These are phyloP conservation scores for Talaromyces sp. DNA, from an alignment of 2,329 filamentous ascomycete genomes.

Conservation along the genomic window DNA sequence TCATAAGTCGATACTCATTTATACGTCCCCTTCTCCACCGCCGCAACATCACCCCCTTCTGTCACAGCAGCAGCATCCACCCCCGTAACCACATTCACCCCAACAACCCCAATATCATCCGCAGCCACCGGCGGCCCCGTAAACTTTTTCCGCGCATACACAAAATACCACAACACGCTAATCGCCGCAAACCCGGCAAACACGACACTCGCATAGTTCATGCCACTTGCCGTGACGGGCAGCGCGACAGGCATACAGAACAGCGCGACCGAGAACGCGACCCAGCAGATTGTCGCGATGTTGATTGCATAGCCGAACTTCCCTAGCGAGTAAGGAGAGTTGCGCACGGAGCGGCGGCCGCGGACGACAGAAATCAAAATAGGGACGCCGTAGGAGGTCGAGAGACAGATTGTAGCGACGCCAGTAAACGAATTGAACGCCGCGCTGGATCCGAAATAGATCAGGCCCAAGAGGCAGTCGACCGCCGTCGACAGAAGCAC, in stretches of 20 bases:
- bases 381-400: constrained; percentile 69
- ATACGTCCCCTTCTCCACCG: background rate
- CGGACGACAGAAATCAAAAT: constrained; percentile 67
- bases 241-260: constrained; percentile 70
- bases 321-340: constrained; percentile 65
- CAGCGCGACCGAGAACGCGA: constrained; percentile 62
- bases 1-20: too few relatives aligned
- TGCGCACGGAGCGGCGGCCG: constrained; percentile 59
- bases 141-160: constrained; percentile 59
- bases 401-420: constrained; percentile 73
- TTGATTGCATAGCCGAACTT: constrained; percentile 66
- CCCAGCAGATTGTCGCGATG: constrained; percentile 64
- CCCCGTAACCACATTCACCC: constrained; percentile 14
- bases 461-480: constrained; percentile 66
- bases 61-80: constrained; percentile 27
- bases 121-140: constrained; percentile 48
- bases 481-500: constrained; percentile 64
- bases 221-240: constrained; percentile 51
- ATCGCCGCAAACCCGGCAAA: constrained; percentile 59
- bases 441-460: constrained; percentile 72
- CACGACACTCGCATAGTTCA: constrained; percentile 65
- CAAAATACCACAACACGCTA: constrained; percentile 59
- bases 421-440: constrained; percentile 78
- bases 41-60: constrained; percentile 15
- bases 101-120: constrained; percentile 14